A percentile compares a stretch with the other conserved stretches of the same genome.
phyloP scores from a whole-genome alignment of 768 basidiomycete species.

The Tulasnella calospora region DNA sequence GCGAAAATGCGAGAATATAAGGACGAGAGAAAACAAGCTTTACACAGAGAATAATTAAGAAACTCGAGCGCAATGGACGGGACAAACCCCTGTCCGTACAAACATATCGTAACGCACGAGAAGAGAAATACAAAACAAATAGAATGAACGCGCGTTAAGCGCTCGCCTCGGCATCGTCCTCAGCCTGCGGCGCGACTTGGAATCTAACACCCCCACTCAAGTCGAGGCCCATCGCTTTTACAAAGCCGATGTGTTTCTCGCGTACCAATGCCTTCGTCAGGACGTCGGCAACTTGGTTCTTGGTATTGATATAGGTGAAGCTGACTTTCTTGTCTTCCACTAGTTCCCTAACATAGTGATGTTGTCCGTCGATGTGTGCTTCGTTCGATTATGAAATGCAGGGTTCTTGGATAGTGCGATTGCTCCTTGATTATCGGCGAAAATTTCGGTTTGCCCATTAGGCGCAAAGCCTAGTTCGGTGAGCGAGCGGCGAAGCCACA shows the following conservation, averaged over 20 bases:
- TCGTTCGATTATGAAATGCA: conserved; percentile 31
- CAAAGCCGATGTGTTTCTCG: neutral
- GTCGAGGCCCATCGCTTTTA: conserved; percentile 3
- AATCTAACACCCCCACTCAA: conserved; percentile 9
- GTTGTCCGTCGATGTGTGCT: conserved; percentile 35
- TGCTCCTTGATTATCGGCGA: conserved; percentile 27
- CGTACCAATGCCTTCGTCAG: conserved; percentile 24
- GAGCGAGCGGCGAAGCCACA: conserved; percentile 24
- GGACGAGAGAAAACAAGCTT: too few species aligned
- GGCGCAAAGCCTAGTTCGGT: conserved; percentile 13
- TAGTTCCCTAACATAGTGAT: conserved; percentile 37
- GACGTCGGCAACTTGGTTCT: conserved; percentile 30
- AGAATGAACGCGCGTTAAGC: neutral
- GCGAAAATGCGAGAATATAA: too few species aligned
- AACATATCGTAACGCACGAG: too few species aligned
- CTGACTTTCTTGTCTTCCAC: conserved; percentile 34
- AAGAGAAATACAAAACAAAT: too few species aligned
- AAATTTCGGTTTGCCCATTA: conserved; percentile 27
- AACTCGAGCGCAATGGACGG: too few species aligned
- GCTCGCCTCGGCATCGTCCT: neutral
- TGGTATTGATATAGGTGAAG: conserved; percentile 36
- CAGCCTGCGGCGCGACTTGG: neutral
- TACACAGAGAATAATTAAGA: too few species aligned
- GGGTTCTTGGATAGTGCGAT: conserved; percentile 30
- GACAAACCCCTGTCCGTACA: too few species aligned